Base-by-base conservation (phyloP, 2,329 filamentous ascomycete genomes). In the Xylariaceae sp. region DNA sequence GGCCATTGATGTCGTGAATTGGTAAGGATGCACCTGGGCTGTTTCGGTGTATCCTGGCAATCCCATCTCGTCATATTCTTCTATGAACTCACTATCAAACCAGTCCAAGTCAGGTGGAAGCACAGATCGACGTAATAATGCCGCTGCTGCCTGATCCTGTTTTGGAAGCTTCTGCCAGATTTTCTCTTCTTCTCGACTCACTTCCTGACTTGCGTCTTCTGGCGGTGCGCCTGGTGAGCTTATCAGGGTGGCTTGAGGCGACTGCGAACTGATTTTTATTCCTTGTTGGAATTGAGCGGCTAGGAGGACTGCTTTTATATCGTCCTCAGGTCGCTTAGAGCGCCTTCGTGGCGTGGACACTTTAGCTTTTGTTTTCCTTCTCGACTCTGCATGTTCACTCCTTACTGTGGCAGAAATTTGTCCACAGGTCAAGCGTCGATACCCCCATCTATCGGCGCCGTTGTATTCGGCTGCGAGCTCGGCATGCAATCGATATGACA, bases 1-100 rank as follows among this genome's bases (percentile, higher is more conserved):
- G 4, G 87, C 88, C 66, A 97, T 94, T 14, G 83, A 76, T 0
- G 81, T 92, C 0, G 93, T 97, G 62, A 98, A 97, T 36, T 89
- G 83, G 50, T 85, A 87, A 0, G 93, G 93, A 60, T 98, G 92
- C 3, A 97, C 92, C 67, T 98, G 93, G 0, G 93, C 88, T 2
- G 93, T 97, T 50, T 89, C 87, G 1, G 76, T 77, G 1, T 82
- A 80, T 3, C 81, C 83, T 2, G 71, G 70, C 2, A 62, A 55
- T 20, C 88, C 89, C 89, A 97, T 96, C 61, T 85, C 82, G 25
- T 88, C 81, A 67, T 95, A 97, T 17, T 74, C 73, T 42, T 72
- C 70, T 19, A 95, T 69, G 2, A 83, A 70, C 4, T 83, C 79
- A 2, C 76, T 69, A 42, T 86, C 80, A 34, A 97, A 74, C 90